Base-by-base conservation (phyloP, 805 yeast genomes). In the Wickerhamiella azymoides region DNA sequence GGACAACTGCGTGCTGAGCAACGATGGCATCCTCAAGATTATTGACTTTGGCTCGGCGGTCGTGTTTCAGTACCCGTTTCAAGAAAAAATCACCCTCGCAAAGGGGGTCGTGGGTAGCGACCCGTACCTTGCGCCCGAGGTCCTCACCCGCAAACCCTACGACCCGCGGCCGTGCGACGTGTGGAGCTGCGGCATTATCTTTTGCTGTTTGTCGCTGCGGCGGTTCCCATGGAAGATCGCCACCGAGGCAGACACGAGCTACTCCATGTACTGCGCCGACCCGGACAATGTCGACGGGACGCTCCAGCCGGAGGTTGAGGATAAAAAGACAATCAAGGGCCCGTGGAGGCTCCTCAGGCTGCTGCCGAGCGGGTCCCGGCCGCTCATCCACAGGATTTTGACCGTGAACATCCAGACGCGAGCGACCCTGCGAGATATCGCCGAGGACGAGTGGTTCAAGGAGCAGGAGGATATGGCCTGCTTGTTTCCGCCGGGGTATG, bases 151-250 rank as follows among this genome's bases (percentile, higher is more conserved):
- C 45, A 51, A 57, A 36, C 62, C 62, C 18, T 89, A 89, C 61
- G 96, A 89, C 61, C 92, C 96, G 16, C 74, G 92, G 43, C 78
- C 80, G 5, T 84, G 79, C 2, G 98, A 89, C 60, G 75, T 88
- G 18, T 89, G 98, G 98, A 84, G 95, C 1, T 68, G 84, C 45
- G 97, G 94, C 0, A 84, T 89, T 25, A 84, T 92, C 45, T 89
- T 73, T 59, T 85, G 94, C 61, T 88, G 97, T 64, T 83, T 86
- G 88, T 70, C 80, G 2, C 66, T 88, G 53, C 75, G 81, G 53
- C 66, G 94, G 49, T 89, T 89, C 64, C 97, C 98, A 1, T 89
- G 98, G 98, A 85, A 85, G 60, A 74, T 88, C 2, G 96, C 96
- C n/a, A 78, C 80, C 52, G 63, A 67, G 21, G 66, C 76, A 6